phyloP scores from a whole-genome alignment of 352 stramenopile genomes.

The Globisporangium perplexum region DNA sequence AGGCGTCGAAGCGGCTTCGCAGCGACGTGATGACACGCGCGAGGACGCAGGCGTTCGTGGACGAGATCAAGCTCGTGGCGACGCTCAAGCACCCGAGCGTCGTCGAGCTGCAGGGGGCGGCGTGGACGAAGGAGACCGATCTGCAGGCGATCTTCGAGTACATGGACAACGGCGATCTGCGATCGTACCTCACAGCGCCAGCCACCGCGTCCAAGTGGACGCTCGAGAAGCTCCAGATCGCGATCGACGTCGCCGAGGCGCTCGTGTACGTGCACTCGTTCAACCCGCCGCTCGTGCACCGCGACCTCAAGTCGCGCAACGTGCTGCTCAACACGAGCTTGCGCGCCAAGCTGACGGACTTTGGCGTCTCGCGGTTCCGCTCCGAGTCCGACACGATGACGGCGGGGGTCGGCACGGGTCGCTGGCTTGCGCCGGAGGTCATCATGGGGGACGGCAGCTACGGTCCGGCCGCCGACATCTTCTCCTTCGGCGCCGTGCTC shows the following conservation, averaged over 20 bases:
- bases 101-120: not conserved
- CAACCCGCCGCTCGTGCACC: conserved; percentile 9
- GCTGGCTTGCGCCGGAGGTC: conserved; percentile 6
- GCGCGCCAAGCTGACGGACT: conserved; percentile 10
- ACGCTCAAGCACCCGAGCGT: not conserved
- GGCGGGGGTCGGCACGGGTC: not conserved
- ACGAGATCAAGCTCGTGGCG: not conserved
- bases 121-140: not conserved
- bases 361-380: conserved; percentile 28
- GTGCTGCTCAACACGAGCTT: conserved; percentile 7
- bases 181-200: no score
- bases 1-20: not conserved
- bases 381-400: not conserved
- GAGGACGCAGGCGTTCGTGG: not conserved
- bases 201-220: no score
- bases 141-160: not conserved
- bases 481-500: conserved; percentile 75
- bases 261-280: conserved; percentile 24
- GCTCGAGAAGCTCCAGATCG: not conserved
- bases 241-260: conserved; percentile 20
- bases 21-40: not conserved
- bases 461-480: conserved; percentile 18
- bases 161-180: not conserved
- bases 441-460: conserved; percentile 22
- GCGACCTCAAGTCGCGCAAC: conserved; percentile 22